These are phyloP conservation scores for Chenopodium quinoa DNA, from an alignment of 148 eudicot genomes.

Conservation along the genomic window DNA sequence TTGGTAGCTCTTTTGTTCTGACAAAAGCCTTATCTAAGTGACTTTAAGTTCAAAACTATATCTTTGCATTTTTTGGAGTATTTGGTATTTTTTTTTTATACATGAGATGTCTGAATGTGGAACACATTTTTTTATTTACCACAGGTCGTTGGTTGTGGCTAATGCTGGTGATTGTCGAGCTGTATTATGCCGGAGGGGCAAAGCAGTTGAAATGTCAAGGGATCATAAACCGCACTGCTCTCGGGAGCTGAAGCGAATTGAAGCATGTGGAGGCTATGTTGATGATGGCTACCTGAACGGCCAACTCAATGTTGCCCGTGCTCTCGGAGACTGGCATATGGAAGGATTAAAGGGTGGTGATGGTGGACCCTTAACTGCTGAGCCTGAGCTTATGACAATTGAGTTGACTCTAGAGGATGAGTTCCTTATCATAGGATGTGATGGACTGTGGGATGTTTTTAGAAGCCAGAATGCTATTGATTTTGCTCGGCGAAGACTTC, in stretches of 20 bases:
- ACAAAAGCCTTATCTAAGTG: neutral
- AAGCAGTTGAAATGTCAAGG: constrained; percentile 84
- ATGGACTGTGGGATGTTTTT: constrained; percentile 92
- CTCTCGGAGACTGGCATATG: constrained; percentile 93
- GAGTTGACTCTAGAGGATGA: constrained; percentile 78
- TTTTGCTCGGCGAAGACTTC: constrained; percentile 82
- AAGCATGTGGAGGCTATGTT: constrained; percentile 77
- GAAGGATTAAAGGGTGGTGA: constrained; percentile 54
- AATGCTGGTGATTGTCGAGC: constrained; percentile 98
- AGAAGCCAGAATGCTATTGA: constrained; percentile 91
- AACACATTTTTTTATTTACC: neutral
- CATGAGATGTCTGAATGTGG: neutral
- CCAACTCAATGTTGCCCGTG: constrained; percentile 82
- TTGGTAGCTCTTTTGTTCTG: no score
- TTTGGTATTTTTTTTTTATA: neutral
- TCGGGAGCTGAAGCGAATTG: constrained; percentile 65
- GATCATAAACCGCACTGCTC: constrained; percentile 79
- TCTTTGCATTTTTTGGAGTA: neutral
- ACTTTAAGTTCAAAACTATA: neutral
- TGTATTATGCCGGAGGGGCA: constrained; percentile 74
- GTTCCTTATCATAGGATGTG: constrained; percentile 86
- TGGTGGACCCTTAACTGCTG: constrained; percentile 73
- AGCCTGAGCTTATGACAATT: constrained; percentile 74
- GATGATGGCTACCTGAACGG: constrained; percentile 94
- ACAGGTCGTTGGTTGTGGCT: constrained; percentile 83